These are phyloP conservation scores for Aspergillus felis DNA, from an alignment of 2,329 filamentous ascomycete genomes.

Conservation along the genomic window DNA sequence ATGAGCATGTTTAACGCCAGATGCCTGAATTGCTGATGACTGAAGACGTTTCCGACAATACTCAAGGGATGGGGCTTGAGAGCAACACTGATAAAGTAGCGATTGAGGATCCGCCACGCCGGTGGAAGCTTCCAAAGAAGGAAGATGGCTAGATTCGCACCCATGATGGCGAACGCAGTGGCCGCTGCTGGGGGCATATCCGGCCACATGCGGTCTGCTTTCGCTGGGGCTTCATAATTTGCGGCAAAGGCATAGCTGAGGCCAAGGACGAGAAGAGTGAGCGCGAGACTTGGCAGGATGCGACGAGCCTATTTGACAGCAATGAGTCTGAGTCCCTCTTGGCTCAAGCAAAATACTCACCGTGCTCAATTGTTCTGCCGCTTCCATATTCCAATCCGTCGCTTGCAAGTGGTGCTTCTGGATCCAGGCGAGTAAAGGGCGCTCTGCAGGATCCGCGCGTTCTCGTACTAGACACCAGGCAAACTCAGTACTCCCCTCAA, in stretches of 20 bases:
- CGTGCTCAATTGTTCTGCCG: slow-evolving; percentile 29
- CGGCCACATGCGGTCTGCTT: slow-evolving; percentile 47
- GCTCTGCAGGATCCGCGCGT: slow-evolving; percentile 37
- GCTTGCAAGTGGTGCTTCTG: slow-evolving; percentile 41
- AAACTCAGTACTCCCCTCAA: slow-evolving; percentile 8
- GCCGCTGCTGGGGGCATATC: slow-evolving; percentile 49
- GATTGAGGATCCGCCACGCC: slow-evolving; percentile 54
- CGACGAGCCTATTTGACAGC: slow-evolving; percentile 34
- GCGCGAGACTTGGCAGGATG: slow-evolving; percentile 44
- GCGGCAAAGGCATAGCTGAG: slow-evolving; percentile 44
- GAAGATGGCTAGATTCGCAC: slow-evolving; percentile 49
- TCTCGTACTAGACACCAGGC: slow-evolving; percentile 26
- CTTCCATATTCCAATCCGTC: slow-evolving; percentile 31
- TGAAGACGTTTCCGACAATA: slow-evolving; percentile 54
- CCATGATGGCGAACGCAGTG: slow-evolving; percentile 49
- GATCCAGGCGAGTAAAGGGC: slow-evolving; percentile 40
- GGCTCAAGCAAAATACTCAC: slow-evolving; percentile 18
- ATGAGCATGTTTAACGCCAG: slow-evolving; percentile 52
- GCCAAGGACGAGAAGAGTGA: slow-evolving; percentile 36
- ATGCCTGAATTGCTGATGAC: slow-evolving; percentile 53
- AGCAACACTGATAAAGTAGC: slow-evolving; percentile 52
- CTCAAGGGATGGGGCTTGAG: slow-evolving; percentile 51
- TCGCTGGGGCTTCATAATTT: slow-evolving; percentile 47
- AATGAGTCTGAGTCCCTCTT: not conserved
- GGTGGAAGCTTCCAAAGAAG: slow-evolving; percentile 51